Evolutionary conservation across 495 filamentous ascomycete genomes (phyloP).

Genomic region (Tuber indicum): DNA sequence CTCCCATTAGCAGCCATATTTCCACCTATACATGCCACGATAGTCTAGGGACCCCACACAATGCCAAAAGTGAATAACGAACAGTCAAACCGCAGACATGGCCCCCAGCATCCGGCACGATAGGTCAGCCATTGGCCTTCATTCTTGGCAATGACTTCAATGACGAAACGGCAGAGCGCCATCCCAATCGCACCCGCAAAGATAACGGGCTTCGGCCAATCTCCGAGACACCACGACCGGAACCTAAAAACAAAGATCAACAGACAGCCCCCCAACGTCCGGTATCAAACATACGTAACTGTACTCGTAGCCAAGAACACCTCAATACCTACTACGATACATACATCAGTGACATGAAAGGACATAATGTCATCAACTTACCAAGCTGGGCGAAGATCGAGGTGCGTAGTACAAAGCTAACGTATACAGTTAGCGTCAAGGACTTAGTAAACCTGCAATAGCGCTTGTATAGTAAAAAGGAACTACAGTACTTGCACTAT

Average conservation of each 20-base stretch:
- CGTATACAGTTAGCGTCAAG: constrained; percentile 16
- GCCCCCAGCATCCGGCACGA: constrained; percentile 67
- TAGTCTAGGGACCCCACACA: constrained; percentile 28
- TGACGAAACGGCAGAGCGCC: constrained; percentile 54
- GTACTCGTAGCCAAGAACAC: constrained; percentile 66
- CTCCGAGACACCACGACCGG: constrained; percentile 59
- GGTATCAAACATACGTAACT: constrained; percentile 11
- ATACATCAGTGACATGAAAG: constrained; percentile 71
- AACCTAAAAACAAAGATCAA: constrained; percentile 40
- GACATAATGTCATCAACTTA: constrained; percentile 56
- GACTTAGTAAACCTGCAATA: not conserved
- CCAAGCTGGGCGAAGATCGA: constrained; percentile 65
- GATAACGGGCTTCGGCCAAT: constrained; percentile 41
- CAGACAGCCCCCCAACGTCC: constrained; percentile 11
- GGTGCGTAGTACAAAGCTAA: constrained; percentile 56
- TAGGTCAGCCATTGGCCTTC: constrained; percentile 55
- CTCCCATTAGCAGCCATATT: constrained; percentile 11
- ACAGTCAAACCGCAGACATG: constrained; percentile 75
- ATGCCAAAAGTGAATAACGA: constrained; percentile 74
- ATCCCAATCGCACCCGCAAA: constrained; percentile 49
- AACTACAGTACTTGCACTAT: not conserved
- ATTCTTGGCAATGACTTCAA: constrained; percentile 65
- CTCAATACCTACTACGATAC: constrained; percentile 54
- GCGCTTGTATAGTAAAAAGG: not conserved
- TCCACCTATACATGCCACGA: not conserved